Evolutionary conservation across 805 yeast species (phyloP).

Genomic region (Ascoidea tarda): DNA sequence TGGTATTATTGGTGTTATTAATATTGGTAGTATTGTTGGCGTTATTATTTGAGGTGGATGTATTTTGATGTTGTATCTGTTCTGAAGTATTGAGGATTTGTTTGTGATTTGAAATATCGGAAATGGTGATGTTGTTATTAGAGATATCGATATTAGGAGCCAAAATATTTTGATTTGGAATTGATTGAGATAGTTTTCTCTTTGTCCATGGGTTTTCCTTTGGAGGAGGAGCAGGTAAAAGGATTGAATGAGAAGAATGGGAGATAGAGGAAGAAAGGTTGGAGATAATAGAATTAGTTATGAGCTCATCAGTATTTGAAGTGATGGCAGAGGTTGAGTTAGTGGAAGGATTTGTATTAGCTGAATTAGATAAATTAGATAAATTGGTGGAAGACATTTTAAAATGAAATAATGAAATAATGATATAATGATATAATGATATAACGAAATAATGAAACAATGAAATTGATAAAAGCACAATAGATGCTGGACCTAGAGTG

Average conservation of each 20-base stretch:
- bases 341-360: too few relatives aligned
- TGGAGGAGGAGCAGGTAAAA: conserved; percentile 10
- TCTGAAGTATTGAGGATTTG: neutral
- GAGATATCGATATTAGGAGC: neutral
- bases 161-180: neutral
- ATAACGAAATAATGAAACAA: too few relatives aligned
- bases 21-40: neutral
- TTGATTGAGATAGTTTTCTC: conserved; percentile 1
- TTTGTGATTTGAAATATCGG: neutral
- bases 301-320: neutral
- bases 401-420: too few relatives aligned
- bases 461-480: too few relatives aligned
- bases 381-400: too few relatives aligned
- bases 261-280: neutral
- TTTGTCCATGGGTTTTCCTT: conserved; percentile 7
- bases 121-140: neutral
- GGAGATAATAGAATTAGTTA: neutral
- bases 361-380: too few relatives aligned
- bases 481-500: too few relatives aligned
- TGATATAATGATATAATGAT: too few relatives aligned
- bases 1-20: neutral
- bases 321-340: too few relatives aligned
- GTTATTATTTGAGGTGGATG: neutral
- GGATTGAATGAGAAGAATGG: conserved; percentile 4
- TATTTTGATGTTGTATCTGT: neutral